These are phyloP conservation scores for Daldinia grandis DNA, from an alignment of 495 filamentous ascomycete species.

Conservation along the genomic window DNA sequence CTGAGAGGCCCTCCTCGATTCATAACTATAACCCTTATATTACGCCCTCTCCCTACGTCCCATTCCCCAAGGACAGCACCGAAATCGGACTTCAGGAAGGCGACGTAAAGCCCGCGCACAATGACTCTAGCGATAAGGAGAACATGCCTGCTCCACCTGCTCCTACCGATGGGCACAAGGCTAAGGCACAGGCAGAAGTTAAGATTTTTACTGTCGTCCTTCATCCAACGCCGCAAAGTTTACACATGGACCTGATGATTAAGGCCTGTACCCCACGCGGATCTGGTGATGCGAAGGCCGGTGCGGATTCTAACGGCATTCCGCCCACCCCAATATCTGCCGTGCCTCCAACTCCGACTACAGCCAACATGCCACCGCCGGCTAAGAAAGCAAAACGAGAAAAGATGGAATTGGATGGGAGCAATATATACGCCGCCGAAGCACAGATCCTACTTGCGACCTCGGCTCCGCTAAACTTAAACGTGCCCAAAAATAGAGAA, in stretches of 20 bases:
- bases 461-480: constrained; percentile 77
- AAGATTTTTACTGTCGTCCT: constrained; percentile 81
- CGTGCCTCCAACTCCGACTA: constrained; percentile 67
- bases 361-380: constrained; percentile 61
- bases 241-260: constrained; percentile 76
- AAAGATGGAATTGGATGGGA: constrained; percentile 76
- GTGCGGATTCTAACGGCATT: constrained; percentile 61
- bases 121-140: constrained; percentile 51
- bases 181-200: constrained; percentile 61
- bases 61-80: constrained; percentile 71
- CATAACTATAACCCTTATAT: constrained; percentile 89
- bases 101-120: constrained; percentile 44
- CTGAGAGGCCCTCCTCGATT: constrained; percentile 76
- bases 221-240: constrained; percentile 78
- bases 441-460: constrained; percentile 73
- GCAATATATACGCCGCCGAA: constrained; percentile 76
- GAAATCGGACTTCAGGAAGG: constrained; percentile 47
- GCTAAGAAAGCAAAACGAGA: constrained; percentile 73
- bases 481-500: constrained; percentile 71
- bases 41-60: constrained; percentile 85
- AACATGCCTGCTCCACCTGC: constrained; percentile 61
- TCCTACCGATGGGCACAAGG: constrained; percentile 58
- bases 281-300: constrained; percentile 54
- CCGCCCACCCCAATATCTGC: constrained; percentile 71
- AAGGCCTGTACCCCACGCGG: constrained; percentile 74